Evolutionary conservation across 441 rosid genomes (phyloP).

Genomic region (Brassica hybrid): DNA sequence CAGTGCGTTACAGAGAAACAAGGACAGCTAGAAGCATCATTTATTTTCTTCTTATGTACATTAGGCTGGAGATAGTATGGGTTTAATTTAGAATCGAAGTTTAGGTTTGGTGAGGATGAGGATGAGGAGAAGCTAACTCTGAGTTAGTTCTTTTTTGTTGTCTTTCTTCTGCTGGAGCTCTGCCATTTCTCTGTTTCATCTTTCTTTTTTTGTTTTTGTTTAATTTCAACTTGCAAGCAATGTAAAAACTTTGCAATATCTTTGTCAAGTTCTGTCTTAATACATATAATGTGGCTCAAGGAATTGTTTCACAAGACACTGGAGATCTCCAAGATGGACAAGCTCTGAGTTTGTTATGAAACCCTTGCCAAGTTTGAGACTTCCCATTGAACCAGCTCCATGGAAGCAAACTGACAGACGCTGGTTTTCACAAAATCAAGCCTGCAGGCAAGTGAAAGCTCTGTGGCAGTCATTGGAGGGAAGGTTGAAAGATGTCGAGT

Average conservation of each 20-base stretch:
- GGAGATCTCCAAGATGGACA: conserved; percentile 64
- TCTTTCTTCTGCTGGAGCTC: no score
- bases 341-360: conserved; percentile 71
- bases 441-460: conserved; percentile 46
- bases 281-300: conserved; percentile 1
- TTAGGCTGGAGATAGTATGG: conserved; percentile 34
- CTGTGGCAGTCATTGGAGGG: conserved; percentile 56
- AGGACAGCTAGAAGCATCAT: background rate
- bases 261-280: conserved; percentile 14
- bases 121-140: conserved; percentile 22
- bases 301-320: conserved; percentile 4
- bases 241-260: background rate
- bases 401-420: conserved; percentile 75
- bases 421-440: conserved; percentile 8
- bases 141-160: conserved; percentile 1
- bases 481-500: conserved; percentile 69
- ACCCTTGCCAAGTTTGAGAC: conserved; percentile 62
- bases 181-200: no score
- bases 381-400: conserved; percentile 86
- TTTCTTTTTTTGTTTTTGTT: no score
- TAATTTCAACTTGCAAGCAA: no score
- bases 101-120: conserved; percentile 26
- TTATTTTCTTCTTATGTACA: conserved; percentile 28
- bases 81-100: conserved; percentile 29
- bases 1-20: conserved; percentile 13